A percentile compares a stretch with the other conserved stretches of the same genome.
These are phyloP conservation scores for Scheffersomyces coipomensis DNA, from an alignment of 805 yeast genomes.

Conservation along the genomic window DNA sequence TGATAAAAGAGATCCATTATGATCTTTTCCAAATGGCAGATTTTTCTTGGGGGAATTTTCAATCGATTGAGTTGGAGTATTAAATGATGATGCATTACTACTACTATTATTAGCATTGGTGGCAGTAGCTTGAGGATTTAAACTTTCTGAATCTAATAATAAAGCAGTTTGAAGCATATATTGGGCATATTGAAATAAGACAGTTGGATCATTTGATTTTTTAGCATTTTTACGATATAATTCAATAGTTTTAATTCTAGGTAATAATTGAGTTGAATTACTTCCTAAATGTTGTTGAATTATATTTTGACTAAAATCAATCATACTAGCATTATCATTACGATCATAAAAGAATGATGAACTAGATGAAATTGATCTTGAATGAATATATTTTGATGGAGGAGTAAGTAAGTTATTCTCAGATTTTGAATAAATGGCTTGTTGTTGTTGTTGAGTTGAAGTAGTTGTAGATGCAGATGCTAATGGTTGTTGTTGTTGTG, in stretches of 20 bases:
- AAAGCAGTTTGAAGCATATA: constrained; percentile 85
- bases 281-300: constrained; percentile 55
- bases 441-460: background rate
- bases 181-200: constrained; percentile 89
- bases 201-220: constrained; percentile 78
- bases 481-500: background rate
- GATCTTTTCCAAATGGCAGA: no score
- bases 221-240: constrained; percentile 84
- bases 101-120: constrained; percentile 5
- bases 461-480: background rate
- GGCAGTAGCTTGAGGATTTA: constrained; percentile 1
- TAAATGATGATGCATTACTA: constrained; percentile 1
- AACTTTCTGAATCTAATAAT: constrained; percentile 41
- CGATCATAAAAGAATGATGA: constrained; percentile 33
- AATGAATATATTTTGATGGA: constrained; percentile 21
- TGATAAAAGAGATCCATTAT: background rate
- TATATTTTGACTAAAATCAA: constrained; percentile 52
- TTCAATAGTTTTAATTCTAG: constrained; percentile 81
- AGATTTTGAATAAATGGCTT: constrained; percentile 15
- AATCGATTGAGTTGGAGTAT: constrained; percentile 6
- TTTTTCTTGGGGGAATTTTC: constrained; percentile 18
- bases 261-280: constrained; percentile 52
- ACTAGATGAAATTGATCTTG: constrained; percentile 34
- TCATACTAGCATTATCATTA: constrained; percentile 32
- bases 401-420: constrained; percentile 24